A percentile compares a stretch with the other conserved stretches of the same genome.
Evolutionary conservation across 176 grass and related monocot genomes (phyloP).

Genomic region (Carex littledalei): DNA sequence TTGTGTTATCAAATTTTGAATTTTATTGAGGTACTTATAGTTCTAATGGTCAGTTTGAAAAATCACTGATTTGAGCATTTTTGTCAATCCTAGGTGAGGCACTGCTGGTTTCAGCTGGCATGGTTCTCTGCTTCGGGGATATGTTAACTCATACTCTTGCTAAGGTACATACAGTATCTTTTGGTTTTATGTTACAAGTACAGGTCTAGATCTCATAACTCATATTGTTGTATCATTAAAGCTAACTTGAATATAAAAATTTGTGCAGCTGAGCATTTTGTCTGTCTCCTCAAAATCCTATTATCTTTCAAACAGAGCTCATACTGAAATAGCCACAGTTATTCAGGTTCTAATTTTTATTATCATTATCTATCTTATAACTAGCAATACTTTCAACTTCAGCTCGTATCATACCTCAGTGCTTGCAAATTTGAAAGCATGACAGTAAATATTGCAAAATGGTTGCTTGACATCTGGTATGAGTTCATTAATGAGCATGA

Average conservation of each 20-base stretch:
- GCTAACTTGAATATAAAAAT: neutral
- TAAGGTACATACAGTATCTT: slow-evolving; percentile 39
- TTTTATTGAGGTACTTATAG: neutral
- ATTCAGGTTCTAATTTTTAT: slow-evolving; percentile 64
- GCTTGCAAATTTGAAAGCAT: neutral
- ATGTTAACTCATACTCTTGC: slow-evolving; percentile 56
- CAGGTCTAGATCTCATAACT: neutral
- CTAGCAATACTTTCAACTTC: neutral
- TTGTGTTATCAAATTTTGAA: neutral
- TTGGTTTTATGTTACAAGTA: neutral
- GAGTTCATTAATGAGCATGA: no score
- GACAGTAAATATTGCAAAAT: slow-evolving; percentile 7
- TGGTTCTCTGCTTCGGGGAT: slow-evolving; percentile 81
- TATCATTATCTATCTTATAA: slow-evolving; percentile 18
- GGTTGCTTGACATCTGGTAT: no score
- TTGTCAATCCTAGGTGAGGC: slow-evolving; percentile 64
- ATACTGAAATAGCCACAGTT: slow-evolving; percentile 56
- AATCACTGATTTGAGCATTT: neutral
- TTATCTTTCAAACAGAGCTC: slow-evolving; percentile 42
- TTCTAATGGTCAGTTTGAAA: neutral
- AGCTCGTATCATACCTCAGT: neutral
- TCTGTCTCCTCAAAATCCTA: slow-evolving; percentile 28
- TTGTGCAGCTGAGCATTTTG: slow-evolving; percentile 20
- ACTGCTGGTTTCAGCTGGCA: slow-evolving; percentile 68
- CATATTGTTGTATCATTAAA: neutral